These are phyloP conservation scores for Trichocladium uniseriatum DNA, from an alignment of 495 filamentous ascomycete genomes.

Conservation along the genomic window DNA sequence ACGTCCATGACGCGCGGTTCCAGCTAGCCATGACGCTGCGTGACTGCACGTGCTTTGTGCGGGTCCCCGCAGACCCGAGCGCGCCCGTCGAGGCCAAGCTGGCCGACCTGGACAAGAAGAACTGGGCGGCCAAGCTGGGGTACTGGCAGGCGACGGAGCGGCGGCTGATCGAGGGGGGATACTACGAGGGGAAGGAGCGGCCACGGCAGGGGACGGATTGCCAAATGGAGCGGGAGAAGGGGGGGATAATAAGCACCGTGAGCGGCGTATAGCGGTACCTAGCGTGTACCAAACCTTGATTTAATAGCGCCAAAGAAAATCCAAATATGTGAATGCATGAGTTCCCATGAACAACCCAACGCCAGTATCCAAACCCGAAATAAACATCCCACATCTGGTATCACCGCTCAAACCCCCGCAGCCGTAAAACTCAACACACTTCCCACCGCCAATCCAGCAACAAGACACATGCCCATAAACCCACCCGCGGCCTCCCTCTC, in stretches of 20 bases:
- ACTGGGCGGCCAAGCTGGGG: constrained; percentile 52
- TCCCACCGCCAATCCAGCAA: constrained; percentile 71
- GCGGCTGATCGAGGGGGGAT: constrained; percentile 57
- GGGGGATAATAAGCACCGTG: not conserved
- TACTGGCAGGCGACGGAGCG: constrained; percentile 66
- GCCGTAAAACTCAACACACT: constrained; percentile 82
- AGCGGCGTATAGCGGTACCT: not conserved
- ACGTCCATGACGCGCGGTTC: constrained; percentile 26
- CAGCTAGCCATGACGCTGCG: constrained; percentile 72
- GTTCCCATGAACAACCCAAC: not conserved
- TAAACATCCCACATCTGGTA: not conserved
- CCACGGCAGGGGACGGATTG: constrained; percentile 17
- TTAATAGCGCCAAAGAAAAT: too few relatives aligned
- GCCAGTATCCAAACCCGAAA: not conserved
- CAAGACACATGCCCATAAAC: constrained; percentile 86
- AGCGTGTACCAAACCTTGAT: too few relatives aligned
- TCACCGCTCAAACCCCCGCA: constrained; percentile 34
- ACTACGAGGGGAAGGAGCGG: constrained; percentile 54
- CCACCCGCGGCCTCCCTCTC: constrained; percentile 84
- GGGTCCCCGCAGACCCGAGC: constrained; percentile 35
- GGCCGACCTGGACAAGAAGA: constrained; percentile 85
- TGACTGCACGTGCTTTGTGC: constrained; percentile 78
- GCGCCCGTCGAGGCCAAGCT: constrained; percentile 57
- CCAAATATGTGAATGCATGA: too few relatives aligned
- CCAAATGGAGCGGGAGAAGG: constrained; percentile 8